Evolutionary conservation across 768 basidiomycete genomes (phyloP), one percentile per base, ranked within the genome.

Genomic region (Russula abietina): DNA sequence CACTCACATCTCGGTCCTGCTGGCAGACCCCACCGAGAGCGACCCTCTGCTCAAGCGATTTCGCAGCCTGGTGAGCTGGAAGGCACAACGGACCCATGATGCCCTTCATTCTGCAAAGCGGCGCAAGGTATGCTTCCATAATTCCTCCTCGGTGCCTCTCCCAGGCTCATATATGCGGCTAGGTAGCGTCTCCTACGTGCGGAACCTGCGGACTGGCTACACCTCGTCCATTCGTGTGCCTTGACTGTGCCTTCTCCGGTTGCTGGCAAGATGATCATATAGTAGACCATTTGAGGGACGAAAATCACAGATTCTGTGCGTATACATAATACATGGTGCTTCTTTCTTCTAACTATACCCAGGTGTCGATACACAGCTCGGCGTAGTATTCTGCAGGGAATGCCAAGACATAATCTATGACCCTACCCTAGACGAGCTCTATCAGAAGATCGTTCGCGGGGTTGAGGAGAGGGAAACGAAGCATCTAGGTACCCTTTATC

Each of bases 391-490:
- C 69, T 95, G 93, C 71, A 71, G 75, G 2, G 75, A 79, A 38
- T 95, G 93, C 74, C 79, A 86, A 41, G 88, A 93, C 70, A 86
- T 91, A 62, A 79, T 91, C 26, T 87, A 87, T 67, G 78, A 89
- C 65, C 66, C 79, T 14, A 72, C 70, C 2, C 69, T 92, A 39
- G 83, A 84, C 45, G 71, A 74, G 9, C 60, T 81, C 9, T 77
- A 80, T 64, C 67, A 80, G 30, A 69, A 76, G 5, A 75, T 81
- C 3, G 71, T 78, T 10, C 68, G 89, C 4, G 71, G 74, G 30
- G 77, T 81, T 11, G 87, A 89, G 70, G 88, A 91, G 73, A 80
- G 79, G 49, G 74, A 78, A 41, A 82, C 84, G 0, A 75, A 75
- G n/a, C 85, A 87, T 64, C 80, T 82, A 78, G 79, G 87, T 87